A percentile compares a stretch with the other conserved stretches of the same genome.
These are phyloP conservation scores for Gentiana dahurica DNA, from an alignment of 257 asterid genomes.

Conservation along the genomic window DNA sequence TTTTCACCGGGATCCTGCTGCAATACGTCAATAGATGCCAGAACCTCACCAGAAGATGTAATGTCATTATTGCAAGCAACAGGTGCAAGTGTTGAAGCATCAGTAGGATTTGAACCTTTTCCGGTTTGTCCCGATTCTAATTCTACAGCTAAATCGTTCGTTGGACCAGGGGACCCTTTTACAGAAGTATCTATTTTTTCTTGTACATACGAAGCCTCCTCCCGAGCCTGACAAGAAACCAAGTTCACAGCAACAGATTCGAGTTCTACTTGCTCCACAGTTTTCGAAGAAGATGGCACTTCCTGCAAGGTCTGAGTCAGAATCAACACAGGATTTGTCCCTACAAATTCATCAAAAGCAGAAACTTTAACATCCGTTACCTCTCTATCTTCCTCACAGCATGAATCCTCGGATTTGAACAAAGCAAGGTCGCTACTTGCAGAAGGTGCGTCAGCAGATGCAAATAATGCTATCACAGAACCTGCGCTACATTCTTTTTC, in stretches of 20 bases:
- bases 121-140: conserved; percentile 3
- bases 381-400: no score
- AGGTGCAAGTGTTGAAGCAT: not conserved
- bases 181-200: conserved; percentile 4
- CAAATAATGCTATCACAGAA: no score
- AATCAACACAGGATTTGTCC: no score
- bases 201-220: conserved; percentile 9
- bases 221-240: conserved; percentile 2
- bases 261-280: conserved; percentile 2
- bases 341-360: no score
- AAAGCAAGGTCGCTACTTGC: no score
- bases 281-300: conserved; percentile 2
- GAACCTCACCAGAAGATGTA: not conserved
- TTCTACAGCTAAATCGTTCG: conserved; percentile 6
- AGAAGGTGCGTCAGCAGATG: no score
- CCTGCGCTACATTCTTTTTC: no score
- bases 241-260: conserved; percentile 1
- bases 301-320: no score
- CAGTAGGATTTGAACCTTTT: not conserved
- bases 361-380: no score
- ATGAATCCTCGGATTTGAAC: no score
- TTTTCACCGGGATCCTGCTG: conserved; percentile 8
- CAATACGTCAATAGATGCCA: not conserved
- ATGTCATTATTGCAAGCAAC: not conserved
- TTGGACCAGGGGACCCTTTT: conserved; percentile 11